phyloP scores from a whole-genome alignment of 164 flowering plant genomes.

The Vitis vinifera region ASM3070453v1 NC_081809.1:7069501-7070000 shows the following conservation, averaged over 20 bases:
- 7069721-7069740: slow-evolving; percentile 90
- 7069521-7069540: not conserved
- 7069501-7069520: not conserved
- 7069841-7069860: slow-evolving; percentile 84
- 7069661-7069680: not conserved
- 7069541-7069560: slow-evolving; percentile 5
- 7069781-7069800: slow-evolving; percentile 81
- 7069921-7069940: not conserved
- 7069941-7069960: too few species aligned
- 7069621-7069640: slow-evolving; percentile 89
- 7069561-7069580: slow-evolving; percentile 99
- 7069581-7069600: slow-evolving; percentile 94
- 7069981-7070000: too few species aligned
- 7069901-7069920: not conserved
- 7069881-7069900: not conserved
- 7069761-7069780: slow-evolving; percentile 99
- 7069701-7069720: slow-evolving; percentile 16
- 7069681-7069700: slow-evolving; percentile 5
- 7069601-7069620: slow-evolving; percentile 94
- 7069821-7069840: slow-evolving; percentile 93
- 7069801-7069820: slow-evolving; percentile 90
- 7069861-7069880: not conserved
- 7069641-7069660: slow-evolving; percentile 3
- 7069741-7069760: slow-evolving; percentile 99
- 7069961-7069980: too few species aligned